A percentile compares a stretch with the other conserved stretches of the same genome.
phyloP scores from a whole-genome alignment of 257 asterid genomes.

The Osmanthus fragrans region DNA sequence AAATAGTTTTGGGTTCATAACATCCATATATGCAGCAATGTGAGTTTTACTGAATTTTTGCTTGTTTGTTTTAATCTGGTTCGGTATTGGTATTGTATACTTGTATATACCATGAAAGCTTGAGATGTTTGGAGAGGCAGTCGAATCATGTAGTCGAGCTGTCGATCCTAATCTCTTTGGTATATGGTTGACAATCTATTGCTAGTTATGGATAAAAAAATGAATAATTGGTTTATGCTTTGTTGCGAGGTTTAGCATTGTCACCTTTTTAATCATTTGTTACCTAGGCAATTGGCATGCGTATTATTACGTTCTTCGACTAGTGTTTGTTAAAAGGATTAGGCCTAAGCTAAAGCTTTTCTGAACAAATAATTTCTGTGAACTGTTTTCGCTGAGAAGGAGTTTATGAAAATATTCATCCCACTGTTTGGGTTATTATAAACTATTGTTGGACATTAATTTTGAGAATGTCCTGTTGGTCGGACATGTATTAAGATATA shows the following conservation, averaged over 20 bases:
- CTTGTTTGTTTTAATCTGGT: conserved; percentile 20
- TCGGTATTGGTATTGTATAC: conserved; percentile 26
- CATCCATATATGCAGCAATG: conserved; percentile 22
- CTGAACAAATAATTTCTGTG: too few species aligned
- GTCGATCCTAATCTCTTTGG: conserved; percentile 15
- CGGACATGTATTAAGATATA: too few species aligned
- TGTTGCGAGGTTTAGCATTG: neutral
- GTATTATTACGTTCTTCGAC: too few species aligned
- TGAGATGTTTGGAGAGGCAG: conserved; percentile 44
- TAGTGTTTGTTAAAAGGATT: too few species aligned
- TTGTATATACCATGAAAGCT: conserved; percentile 66
- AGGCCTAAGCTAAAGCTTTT: too few species aligned
- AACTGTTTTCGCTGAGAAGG: too few species aligned
- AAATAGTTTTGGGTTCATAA: conserved; percentile 56
- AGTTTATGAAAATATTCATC: too few species aligned
- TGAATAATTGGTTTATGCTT: neutral
- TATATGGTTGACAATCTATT: conserved; percentile 29
- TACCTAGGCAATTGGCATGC: too few species aligned
- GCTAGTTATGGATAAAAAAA: conserved; percentile 29
- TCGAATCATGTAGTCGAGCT: conserved; percentile 32
- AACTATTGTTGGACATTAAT: too few species aligned
- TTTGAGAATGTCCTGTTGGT: too few species aligned
- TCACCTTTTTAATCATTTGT: too few species aligned
- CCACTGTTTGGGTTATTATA: too few species aligned
- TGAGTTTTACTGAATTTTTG: conserved; percentile 28